phyloP scores from a whole-genome alignment of 2,329 filamentous ascomycete species.

The Penicillium nordicum region DNA sequence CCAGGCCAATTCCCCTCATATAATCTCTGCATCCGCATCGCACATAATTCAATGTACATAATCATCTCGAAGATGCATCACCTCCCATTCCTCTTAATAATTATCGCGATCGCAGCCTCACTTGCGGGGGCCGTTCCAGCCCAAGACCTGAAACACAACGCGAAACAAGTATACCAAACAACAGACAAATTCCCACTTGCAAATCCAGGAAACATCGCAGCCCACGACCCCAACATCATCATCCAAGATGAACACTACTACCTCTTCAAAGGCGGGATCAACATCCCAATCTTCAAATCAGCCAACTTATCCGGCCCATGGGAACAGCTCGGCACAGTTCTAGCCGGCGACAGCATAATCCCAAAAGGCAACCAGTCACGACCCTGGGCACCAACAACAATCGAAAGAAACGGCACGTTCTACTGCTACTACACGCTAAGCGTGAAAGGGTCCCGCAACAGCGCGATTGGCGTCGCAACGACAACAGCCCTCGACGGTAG shows the following conservation, averaged over 20 bases:
- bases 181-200: constrained; percentile 27
- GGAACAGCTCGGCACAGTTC: constrained; percentile 31
- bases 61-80: not conserved
- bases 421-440: constrained; percentile 41
- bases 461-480: constrained; percentile 38
- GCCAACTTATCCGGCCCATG: constrained; percentile 31
- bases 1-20: not conserved
- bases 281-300: constrained; percentile 9
- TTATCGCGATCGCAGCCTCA: constrained; percentile 1
- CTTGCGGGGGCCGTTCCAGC: constrained; percentile 3
- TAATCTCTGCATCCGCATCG: not conserved
- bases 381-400: constrained; percentile 37
- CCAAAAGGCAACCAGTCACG: constrained; percentile 28
- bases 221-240: constrained; percentile 37
- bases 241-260: constrained; percentile 30
- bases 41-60: constrained; percentile 2
- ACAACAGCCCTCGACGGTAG: constrained; percentile 23
- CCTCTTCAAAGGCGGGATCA: constrained; percentile 32
- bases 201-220: constrained; percentile 28
- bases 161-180: constrained; percentile 23
- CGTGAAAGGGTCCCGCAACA: constrained; percentile 27
- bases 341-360: constrained; percentile 31
- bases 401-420: constrained; percentile 29
- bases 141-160: not conserved
- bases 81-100: not conserved